These are phyloP conservation scores for Phaeotremella skinneri DNA, from an alignment of 768 basidiomycete genomes.

Conservation along the genomic window DNA sequence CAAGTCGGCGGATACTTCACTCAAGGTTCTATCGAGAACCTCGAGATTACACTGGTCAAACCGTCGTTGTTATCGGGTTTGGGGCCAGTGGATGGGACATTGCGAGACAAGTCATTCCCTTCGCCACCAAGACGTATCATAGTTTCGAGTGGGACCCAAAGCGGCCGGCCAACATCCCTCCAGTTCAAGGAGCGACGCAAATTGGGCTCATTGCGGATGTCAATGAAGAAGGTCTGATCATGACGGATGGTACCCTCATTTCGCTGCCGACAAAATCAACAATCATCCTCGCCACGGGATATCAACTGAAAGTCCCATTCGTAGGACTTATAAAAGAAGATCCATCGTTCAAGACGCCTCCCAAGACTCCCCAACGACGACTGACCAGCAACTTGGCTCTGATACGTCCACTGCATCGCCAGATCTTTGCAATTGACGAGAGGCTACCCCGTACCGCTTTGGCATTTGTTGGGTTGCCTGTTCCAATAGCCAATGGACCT, in stretches of 20 bases:
- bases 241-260: slow-evolving; percentile 55
- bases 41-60: slow-evolving; percentile 40
- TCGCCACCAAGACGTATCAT: slow-evolving; percentile 45
- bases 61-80: slow-evolving; percentile 52
- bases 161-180: not conserved
- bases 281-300: slow-evolving; percentile 61
- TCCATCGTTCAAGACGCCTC: not conserved
- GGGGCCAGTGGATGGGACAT: slow-evolving; percentile 53
- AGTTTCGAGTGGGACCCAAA: slow-evolving; percentile 1
- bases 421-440: slow-evolving; percentile 59
- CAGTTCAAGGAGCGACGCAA: not conserved
- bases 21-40: slow-evolving; percentile 49
- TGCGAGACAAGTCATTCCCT: slow-evolving; percentile 36
- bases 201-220: slow-evolving; percentile 60
- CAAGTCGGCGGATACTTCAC: slow-evolving; percentile 52
- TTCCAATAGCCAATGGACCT: slow-evolving; percentile 57
- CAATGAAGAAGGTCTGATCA: slow-evolving; percentile 55
- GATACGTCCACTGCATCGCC: slow-evolving; percentile 60
- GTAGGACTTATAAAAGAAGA: slow-evolving; percentile 22
- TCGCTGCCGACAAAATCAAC: slow-evolving; percentile 54
- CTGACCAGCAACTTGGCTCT: slow-evolving; percentile 60
- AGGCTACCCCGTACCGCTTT: slow-evolving; percentile 57
- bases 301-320: slow-evolving; percentile 60
- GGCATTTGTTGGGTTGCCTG: slow-evolving; percentile 60
- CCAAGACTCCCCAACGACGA: not conserved